phyloP scores from a whole-genome alignment of 2,329 filamentous ascomycete species.

The Claviceps digitariae region DNA sequence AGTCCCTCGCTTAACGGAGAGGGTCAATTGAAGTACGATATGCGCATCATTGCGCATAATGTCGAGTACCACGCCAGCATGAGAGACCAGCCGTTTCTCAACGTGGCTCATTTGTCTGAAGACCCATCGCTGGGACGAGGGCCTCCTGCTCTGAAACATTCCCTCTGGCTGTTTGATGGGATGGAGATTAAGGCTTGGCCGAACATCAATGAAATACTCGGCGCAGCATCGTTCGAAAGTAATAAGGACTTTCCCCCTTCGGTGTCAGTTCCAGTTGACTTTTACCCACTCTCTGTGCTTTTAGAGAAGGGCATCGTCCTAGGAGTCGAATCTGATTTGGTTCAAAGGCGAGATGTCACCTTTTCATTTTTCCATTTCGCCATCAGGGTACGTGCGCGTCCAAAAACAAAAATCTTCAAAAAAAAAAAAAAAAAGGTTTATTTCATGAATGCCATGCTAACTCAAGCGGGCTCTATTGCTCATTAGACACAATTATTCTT shows the following conservation, averaged over 20 bases:
- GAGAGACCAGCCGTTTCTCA: slow-evolving; percentile 58
- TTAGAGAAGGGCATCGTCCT: slow-evolving; percentile 83
- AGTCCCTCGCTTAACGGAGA: slow-evolving; percentile 74
- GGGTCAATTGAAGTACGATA: slow-evolving; percentile 88
- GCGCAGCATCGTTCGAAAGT: slow-evolving; percentile 51
- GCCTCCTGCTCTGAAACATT: slow-evolving; percentile 54
- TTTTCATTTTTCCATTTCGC: slow-evolving; percentile 85
- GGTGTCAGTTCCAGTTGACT: slow-evolving; percentile 75
- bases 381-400: slow-evolving; percentile 55
- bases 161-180: slow-evolving; percentile 90
- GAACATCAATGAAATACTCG: slow-evolving; percentile 72
- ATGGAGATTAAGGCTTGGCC: slow-evolving; percentile 77
- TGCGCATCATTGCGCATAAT: slow-evolving; percentile 91
- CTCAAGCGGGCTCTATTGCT: background rate
- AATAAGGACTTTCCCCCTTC: slow-evolving; percentile 58
- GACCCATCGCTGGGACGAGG: slow-evolving; percentile 13
- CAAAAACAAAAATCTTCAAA: background rate
- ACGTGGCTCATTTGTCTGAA: slow-evolving; percentile 15
- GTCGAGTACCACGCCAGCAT: slow-evolving; percentile 92
- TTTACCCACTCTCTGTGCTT: slow-evolving; percentile 81
- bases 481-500: slow-evolving; percentile 79
- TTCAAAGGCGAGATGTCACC: slow-evolving; percentile 82
- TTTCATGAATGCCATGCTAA: background rate
- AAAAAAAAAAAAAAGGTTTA: no score
- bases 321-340: slow-evolving; percentile 80